Conservation (phyloP, 2,329 filamentous ascomycete species). For the Hypoxylon sp. region DNA sequence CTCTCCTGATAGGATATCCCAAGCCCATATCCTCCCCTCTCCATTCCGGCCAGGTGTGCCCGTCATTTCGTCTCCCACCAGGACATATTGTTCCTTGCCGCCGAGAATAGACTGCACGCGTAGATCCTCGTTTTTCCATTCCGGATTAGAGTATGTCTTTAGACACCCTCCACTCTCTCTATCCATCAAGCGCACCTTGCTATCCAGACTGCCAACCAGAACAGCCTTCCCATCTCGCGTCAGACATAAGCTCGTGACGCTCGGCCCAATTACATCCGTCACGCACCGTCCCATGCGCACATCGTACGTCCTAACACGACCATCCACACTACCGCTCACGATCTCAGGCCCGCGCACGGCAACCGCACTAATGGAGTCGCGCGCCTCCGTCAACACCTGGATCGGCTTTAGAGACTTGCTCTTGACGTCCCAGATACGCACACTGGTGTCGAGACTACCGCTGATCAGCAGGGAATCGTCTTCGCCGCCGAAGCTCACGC, state of each 20-base stretch:
- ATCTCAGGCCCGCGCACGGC: conserved; percentile 70
- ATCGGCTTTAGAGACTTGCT: conserved; percentile 72
- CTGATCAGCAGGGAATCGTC: conserved; percentile 80
- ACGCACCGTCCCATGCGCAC: conserved; percentile 79
- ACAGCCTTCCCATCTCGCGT: conserved; percentile 81
- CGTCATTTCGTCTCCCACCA: conserved; percentile 83
- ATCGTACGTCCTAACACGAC: conserved; percentile 85
- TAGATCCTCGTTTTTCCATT: conserved; percentile 76
- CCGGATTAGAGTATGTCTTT: conserved; percentile 75
- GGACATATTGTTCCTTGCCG: conserved; percentile 80
- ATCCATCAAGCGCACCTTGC: conserved; percentile 85
- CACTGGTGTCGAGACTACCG: conserved; percentile 81
- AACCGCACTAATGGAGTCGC: conserved; percentile 74
- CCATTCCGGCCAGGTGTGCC: conserved; percentile 53
- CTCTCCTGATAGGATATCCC: conserved; percentile 86
- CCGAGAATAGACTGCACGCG: conserved; percentile 84
- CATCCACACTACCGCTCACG: conserved; percentile 85
- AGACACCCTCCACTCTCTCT: conserved; percentile 80
- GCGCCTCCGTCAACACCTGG: conserved; percentile 80
- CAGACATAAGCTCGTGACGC: conserved; percentile 81
- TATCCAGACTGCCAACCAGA: conserved; percentile 83
- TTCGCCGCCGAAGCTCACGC: conserved; percentile 70
- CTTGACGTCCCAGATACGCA: conserved; percentile 81
- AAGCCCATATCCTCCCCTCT: conserved; percentile 79
- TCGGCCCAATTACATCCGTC: conserved; percentile 77